Evolutionary conservation across 371 early-diverging fungal genomes (phyloP).

Genomic region (Lichtheimia hyalospora): DNA sequence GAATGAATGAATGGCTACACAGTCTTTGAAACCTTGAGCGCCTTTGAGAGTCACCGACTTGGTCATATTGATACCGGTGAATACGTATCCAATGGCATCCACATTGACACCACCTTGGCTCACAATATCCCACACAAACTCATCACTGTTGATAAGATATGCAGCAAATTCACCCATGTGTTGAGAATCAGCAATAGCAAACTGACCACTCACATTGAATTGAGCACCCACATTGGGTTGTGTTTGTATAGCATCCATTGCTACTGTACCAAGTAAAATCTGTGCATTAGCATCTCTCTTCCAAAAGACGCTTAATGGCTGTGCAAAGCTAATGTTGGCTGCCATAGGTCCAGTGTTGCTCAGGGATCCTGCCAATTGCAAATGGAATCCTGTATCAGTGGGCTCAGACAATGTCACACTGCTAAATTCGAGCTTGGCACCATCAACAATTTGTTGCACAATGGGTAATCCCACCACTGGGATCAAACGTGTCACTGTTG

Average conservation of each 20-base stretch:
- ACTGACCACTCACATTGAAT: constrained; percentile 50
- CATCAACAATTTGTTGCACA: constrained; percentile 53
- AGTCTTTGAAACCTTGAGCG: constrained; percentile 53
- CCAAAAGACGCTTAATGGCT: constrained; percentile 53
- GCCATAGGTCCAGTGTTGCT: constrained; percentile 58
- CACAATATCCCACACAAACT: constrained; percentile 61
- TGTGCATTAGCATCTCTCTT: constrained; percentile 19
- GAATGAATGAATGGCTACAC: constrained; percentile 54
- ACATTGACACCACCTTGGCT: constrained; percentile 48
- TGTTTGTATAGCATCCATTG: constrained; percentile 49
- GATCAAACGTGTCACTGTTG: constrained; percentile 40
- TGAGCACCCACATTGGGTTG: constrained; percentile 47
- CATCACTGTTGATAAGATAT: constrained; percentile 55
- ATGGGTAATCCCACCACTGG: constrained; percentile 56
- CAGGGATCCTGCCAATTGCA: constrained; percentile 50
- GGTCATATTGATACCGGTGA: constrained; percentile 54
- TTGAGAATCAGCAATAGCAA: constrained; percentile 41
- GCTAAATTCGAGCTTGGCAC: constrained; percentile 44
- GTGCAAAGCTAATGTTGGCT: constrained; percentile 57
- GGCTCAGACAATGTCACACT: constrained; percentile 48
- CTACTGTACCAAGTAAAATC: constrained; percentile 42
- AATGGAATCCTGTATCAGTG: constrained; percentile 45
- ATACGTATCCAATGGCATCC: constrained; percentile 55
- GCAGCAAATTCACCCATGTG: constrained; percentile 52
- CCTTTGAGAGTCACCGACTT: constrained; percentile 57